Evolutionary conservation across 352 stramenopile genomes (phyloP).

Genomic region (Globisporangium paroecandrum): DNA sequence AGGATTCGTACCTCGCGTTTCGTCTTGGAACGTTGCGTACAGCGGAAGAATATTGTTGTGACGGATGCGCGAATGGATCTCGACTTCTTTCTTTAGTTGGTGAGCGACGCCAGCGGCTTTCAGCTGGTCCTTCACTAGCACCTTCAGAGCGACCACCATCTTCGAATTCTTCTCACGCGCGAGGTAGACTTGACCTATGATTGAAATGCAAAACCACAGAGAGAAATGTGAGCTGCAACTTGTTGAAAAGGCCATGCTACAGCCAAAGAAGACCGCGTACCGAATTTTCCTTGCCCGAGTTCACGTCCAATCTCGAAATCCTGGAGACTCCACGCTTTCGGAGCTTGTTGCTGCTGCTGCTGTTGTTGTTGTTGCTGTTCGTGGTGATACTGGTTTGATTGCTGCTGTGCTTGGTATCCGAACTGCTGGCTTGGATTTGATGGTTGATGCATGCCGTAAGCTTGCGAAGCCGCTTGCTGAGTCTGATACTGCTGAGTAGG

Average conservation of each 20-base stretch:
- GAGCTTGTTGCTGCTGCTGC: constrained; percentile 19
- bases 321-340: constrained; percentile 73
- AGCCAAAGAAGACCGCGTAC: constrained; percentile 13
- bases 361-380: constrained; percentile 22
- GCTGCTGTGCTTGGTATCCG: constrained; percentile 9
- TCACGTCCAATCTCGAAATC: constrained; percentile 87
- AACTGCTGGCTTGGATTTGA: neutral
- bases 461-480: constrained; percentile 36
- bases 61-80: constrained; percentile 88
- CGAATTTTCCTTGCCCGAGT: constrained; percentile 87
- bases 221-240: neutral
- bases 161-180: constrained; percentile 80
- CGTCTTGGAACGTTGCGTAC: constrained; percentile 83
- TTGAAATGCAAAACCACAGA: neutral
- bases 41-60: constrained; percentile 87
- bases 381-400: neutral
- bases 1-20: constrained; percentile 45
- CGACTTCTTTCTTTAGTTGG: constrained; percentile 87
- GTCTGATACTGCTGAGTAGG: constrained; percentile 23
- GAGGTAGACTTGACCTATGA: constrained; percentile 74
- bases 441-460: constrained; percentile 21
- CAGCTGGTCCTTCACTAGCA: constrained; percentile 88
- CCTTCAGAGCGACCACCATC: constrained; percentile 85
- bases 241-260: neutral
- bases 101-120: constrained; percentile 61